Conservation (phyloP, 805 yeast species). For the Soucietia sequanensis region DNA sequence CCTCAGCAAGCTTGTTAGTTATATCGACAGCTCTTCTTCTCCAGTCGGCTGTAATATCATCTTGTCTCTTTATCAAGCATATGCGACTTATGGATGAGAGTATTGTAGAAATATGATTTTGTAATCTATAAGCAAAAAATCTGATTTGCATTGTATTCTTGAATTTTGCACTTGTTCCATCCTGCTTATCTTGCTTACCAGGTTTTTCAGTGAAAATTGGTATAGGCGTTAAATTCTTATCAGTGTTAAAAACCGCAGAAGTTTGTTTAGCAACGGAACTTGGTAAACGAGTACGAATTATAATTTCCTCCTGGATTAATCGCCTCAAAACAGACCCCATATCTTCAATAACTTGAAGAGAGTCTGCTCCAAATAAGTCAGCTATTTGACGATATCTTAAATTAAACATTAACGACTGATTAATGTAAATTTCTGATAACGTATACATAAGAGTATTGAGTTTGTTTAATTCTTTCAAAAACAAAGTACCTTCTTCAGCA, state of each 20-base stretch:
- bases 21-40: conserved; percentile 43
- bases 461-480: conserved; percentile 34
- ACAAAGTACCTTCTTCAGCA: conserved; percentile 25
- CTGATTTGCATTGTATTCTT: conserved; percentile 63
- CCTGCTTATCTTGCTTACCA: conserved; percentile 30
- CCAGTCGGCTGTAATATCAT: conserved; percentile 27
- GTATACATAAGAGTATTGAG: conserved; percentile 48
- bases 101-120: conserved; percentile 40
- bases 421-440: conserved; percentile 55
- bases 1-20: conserved; percentile 28
- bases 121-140: conserved; percentile 48
- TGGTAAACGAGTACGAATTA: conserved; percentile 50
- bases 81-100: conserved; percentile 45
- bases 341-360: conserved; percentile 32
- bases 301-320: conserved; percentile 56
- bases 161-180: conserved; percentile 54
- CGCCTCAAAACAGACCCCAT: conserved; percentile 50
- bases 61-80: conserved; percentile 50
- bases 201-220: conserved; percentile 38
- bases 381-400: conserved; percentile 43
- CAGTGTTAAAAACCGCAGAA: conserved; percentile 23
- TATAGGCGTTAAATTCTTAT: conserved; percentile 35
- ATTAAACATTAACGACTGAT: conserved; percentile 50
- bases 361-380: conserved; percentile 37
- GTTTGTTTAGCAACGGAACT: conserved; percentile 45